Evolutionary conservation across 768 basidiomycete species (phyloP), one percentile per base, ranked within the genome.

Genomic region (Boletus pseudopeckii): DNA sequence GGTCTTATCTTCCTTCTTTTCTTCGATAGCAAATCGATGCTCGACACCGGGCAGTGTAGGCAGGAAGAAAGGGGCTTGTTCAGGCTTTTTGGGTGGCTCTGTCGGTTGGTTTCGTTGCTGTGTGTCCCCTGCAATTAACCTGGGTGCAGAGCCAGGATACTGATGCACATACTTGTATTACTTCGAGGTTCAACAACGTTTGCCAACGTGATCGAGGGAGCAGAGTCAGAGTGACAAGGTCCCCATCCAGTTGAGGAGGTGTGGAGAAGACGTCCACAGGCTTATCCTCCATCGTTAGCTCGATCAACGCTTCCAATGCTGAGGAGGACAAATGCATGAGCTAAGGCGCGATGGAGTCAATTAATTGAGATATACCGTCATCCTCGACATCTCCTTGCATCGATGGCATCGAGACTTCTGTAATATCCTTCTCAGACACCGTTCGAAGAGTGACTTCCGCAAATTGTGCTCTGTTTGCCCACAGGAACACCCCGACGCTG

Each of bases 381-480:
- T 94, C 93, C 63, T 92, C 92, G 7, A 78, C 79, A 8, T 80
- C 73, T 5, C 87, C 94, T 65, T 93, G 91, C 72, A 97, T 84
- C 0, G 87, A 87, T 7, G 97, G 96, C 50, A 98, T 74, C 1
- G 79, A 67, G 11, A 86, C 80, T 36, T 88, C 85, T 8, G 75
- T 72, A 7, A 93, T 72, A 52, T 90, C 86, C 33, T 86, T 83
- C 53, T 96, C 91, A 8, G 76, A 71, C n/a, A 98, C 80, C 49
- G 83, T 84, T 52, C 85, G 83, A 69, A 95, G 83, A 2, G 92
- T 77, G 17, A 97, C 80, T 54, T 96, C 90, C 0, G 86, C 71
- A 68, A 94, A 98, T 67, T 98, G 97, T 10, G 95, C 93, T 45
- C 93, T 85, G 71, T 99, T 98, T 13, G 95, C 92, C 94, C 97